Percentiles rank a stretch among this genome's conserved stretches.
phyloP scores from a whole-genome alignment of 495 filamentous ascomycete genomes.

The Lepraria neglecta region DNA sequence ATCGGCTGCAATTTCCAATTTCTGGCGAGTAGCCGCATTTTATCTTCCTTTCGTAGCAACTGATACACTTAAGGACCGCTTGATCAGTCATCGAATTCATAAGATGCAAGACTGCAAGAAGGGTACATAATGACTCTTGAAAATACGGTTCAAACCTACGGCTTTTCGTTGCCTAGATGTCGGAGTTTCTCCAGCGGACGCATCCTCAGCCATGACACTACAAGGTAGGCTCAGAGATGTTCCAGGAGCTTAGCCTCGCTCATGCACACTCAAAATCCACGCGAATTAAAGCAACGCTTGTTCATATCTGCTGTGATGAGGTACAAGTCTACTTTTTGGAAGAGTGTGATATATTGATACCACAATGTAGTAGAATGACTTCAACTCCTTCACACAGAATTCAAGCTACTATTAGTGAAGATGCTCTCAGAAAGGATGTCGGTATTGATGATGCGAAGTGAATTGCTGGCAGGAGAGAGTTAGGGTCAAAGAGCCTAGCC shows the following conservation, averaged over 20 bases:
- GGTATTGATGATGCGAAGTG: too few species aligned
- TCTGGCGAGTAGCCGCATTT: background rate
- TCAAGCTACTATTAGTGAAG: too few species aligned
- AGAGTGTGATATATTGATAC: too few species aligned
- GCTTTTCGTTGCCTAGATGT: constrained; percentile 4
- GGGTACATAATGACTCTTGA: background rate
- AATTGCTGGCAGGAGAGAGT: too few species aligned
- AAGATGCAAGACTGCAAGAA: background rate
- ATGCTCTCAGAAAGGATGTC: too few species aligned
- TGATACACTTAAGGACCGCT: background rate
- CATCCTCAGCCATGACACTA: background rate
- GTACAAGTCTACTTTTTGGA: too few species aligned
- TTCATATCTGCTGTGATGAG: too few species aligned
- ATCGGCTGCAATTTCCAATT: background rate
- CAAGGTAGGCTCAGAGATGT: background rate
- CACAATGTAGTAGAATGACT: too few species aligned
- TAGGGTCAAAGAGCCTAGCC: too few species aligned
- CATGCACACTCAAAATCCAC: too few species aligned
- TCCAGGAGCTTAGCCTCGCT: background rate
- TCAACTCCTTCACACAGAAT: too few species aligned
- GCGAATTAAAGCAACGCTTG: too few species aligned
- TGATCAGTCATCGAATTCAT: background rate
- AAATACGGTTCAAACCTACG: background rate
- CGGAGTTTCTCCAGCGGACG: background rate
- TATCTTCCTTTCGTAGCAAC: background rate